Base-by-base conservation (phyloP, 768 basidiomycete species). In the Phylloporus sp. region DNA sequence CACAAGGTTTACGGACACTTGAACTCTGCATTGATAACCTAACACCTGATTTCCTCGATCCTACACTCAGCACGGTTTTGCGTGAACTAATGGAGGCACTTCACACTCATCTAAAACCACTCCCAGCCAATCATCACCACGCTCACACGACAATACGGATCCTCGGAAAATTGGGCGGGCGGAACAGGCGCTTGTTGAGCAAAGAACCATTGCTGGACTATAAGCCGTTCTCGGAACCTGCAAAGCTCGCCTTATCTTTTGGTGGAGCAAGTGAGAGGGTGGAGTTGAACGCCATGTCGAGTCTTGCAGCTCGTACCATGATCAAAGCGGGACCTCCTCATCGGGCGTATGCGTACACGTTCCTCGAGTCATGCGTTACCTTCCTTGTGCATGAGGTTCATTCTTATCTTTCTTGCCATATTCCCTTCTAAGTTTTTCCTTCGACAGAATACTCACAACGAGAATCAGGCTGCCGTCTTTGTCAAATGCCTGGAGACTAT, bases 1-100 rank as follows among this genome's bases (percentile, higher is more conserved):
- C 91, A 20, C 96, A 99, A 71, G 96, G 96, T 36, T 72, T 99
- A 21, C 81, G 96, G 6, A 99, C 96, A 0, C 79, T 99, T 48
- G 96, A 99, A 66, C 76, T 99, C n/a, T 98, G 95, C 69, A 95
- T 98, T 59, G 96, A 99, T 71, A 99, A 98, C 62, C 78, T 99
- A 22, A 96, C 92, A 0, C 91, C 92, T 3, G 96, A 98, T 67
- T 98, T 98, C 72, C 77, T 99, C 23, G 95, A 98, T 59, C 96
- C 96, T 4, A 94, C 92, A 3, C 80, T 98, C 53, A 90, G 83
- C 52, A 90, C 89, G 1, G 93, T 98, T 35, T 75, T 96, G 34
- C 78, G 92, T 38, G 92, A 98, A 52, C 72, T 99, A 46, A 98
- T 93, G 90, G 87, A 88, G 52, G 95, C 93, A 1, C 75, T 99